A percentile compares a stretch with the other conserved stretches of the same genome.
Conservation (phyloP, 768 basidiomycete species). For the Chalciporus pseudorubinellus region DNA sequence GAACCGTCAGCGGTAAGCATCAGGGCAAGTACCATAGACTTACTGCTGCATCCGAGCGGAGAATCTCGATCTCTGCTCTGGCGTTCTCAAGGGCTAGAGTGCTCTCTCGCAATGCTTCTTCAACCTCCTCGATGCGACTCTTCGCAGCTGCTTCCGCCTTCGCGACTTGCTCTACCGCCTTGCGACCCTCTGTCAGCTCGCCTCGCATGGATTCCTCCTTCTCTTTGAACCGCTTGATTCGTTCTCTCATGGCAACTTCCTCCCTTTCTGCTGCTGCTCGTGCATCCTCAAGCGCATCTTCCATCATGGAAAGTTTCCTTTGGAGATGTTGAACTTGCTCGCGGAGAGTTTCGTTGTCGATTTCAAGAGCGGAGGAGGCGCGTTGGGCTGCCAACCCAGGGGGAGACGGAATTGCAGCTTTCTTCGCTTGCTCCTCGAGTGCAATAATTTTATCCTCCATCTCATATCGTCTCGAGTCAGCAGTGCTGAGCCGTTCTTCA, state of each 20-base stretch:
- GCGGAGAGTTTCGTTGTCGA: conserved; percentile 90
- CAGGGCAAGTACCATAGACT: conserved; percentile 28
- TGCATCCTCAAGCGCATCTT: conserved; percentile 83
- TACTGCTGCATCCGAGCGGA: conserved; percentile 73
- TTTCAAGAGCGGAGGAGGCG: conserved; percentile 73
- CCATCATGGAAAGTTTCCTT: conserved; percentile 67
- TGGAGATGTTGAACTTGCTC: conserved; percentile 91
- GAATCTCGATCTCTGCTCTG: conserved; percentile 81
- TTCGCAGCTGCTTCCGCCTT: conserved; percentile 64
- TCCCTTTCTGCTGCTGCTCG: conserved; percentile 71
- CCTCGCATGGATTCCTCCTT: conserved; percentile 68
- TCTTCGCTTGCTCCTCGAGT: conserved; percentile 52
- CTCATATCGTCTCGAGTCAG: conserved; percentile 74
- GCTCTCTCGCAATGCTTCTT: conserved; percentile 87
- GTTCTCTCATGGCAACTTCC: conserved; percentile 57
- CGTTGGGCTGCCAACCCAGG: conserved; percentile 36
- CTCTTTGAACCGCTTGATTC: conserved; percentile 66
- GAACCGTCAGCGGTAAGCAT: conserved; percentile 11
- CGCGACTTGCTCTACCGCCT: conserved; percentile 59
- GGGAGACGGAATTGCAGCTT: conserved; percentile 30
- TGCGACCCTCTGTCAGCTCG: conserved; percentile 66
- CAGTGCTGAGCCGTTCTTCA: conserved; percentile 77
- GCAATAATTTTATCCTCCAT: conserved; percentile 61
- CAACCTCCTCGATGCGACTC: conserved; percentile 75
- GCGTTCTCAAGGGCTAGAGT: conserved; percentile 86